Evolutionary conservation across 495 filamentous ascomycete species (phyloP).

Genomic region (Cryomyces antarcticus): DNA sequence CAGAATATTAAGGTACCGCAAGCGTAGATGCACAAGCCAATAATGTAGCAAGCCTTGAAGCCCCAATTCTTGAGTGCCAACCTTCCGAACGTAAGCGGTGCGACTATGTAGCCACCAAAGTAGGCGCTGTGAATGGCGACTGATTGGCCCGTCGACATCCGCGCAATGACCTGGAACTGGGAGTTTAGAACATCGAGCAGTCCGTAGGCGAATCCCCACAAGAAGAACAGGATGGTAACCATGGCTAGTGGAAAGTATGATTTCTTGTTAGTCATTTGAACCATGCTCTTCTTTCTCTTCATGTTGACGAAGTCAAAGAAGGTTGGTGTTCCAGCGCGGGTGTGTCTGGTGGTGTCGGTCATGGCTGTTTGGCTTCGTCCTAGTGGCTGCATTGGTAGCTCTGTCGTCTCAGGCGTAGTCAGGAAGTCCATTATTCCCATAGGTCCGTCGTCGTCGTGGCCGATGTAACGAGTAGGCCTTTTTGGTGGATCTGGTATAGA

Average conservation of each 20-base stretch:
- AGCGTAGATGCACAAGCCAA: conserved; percentile 42
- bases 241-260: conserved; percentile 19
- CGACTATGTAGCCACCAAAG: conserved; percentile 39
- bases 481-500: background rate
- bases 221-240: conserved; percentile 24
- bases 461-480: background rate
- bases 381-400: conserved; percentile 6
- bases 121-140: conserved; percentile 44
- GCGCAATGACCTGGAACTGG: conserved; percentile 17
- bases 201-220: conserved; percentile 25
- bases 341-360: conserved; percentile 11
- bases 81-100: conserved; percentile 36
- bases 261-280: conserved; percentile 17
- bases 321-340: conserved; percentile 14
- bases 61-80: conserved; percentile 39
- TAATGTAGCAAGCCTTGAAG: conserved; percentile 45
- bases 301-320: conserved; percentile 78
- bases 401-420: conserved; percentile 29
- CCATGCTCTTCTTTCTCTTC: conserved; percentile 55
- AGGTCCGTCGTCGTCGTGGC: conserved; percentile 15
- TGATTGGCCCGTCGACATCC: conserved; percentile 21
- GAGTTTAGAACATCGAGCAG: conserved; percentile 20
- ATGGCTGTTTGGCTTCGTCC: conserved; percentile 11
- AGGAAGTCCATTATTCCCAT: conserved; percentile 39
- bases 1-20: conserved; percentile 50